phyloP scores from a whole-genome alignment of 163 green algal genomes.

The Scenedesmus sp. region DNA sequence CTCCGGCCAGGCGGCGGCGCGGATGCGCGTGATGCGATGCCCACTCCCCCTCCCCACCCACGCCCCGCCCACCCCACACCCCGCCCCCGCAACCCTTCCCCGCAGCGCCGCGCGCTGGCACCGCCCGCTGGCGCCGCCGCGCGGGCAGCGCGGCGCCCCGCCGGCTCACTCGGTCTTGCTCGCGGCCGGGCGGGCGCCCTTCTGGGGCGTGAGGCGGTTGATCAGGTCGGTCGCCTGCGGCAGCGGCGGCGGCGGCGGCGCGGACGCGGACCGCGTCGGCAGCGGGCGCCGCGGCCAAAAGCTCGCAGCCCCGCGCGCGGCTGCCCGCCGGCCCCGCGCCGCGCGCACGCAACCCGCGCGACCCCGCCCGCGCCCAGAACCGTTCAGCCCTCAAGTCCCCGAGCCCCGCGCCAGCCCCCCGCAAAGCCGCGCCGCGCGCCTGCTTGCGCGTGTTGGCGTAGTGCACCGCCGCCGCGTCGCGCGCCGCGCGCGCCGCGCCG shows the following conservation, averaged over 20 bases:
- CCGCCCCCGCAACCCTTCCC: too few species aligned
- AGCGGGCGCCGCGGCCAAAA: neutral
- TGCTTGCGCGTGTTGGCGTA: neutral
- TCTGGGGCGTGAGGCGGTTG: slow-evolving; percentile 30
- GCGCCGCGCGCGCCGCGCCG: slow-evolving; percentile 24
- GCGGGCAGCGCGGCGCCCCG: too few species aligned
- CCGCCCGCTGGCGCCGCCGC: too few species aligned
- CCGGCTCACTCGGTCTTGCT: slow-evolving; percentile 35
- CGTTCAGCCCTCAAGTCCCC: neutral
- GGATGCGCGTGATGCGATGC: too few species aligned
- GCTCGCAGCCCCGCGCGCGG: too few species aligned
- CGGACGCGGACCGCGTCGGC: neutral
- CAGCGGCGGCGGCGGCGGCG: neutral
- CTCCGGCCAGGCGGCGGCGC: too few species aligned
- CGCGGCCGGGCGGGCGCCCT: slow-evolving; percentile 11
- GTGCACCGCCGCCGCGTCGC: neutral
- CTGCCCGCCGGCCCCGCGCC: too few species aligned
- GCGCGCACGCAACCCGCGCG: too few species aligned
- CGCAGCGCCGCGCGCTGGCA: too few species aligned
- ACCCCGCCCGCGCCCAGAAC: neutral
- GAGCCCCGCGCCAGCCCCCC: neutral
- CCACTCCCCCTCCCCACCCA: too few species aligned
- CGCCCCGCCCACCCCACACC: too few species aligned
- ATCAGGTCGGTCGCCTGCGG: slow-evolving; percentile 22
- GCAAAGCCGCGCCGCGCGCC: neutral